Conservation (phyloP, 2,329 filamentous ascomycete genomes). For the Rhytidhysteron rufulum region DNA sequence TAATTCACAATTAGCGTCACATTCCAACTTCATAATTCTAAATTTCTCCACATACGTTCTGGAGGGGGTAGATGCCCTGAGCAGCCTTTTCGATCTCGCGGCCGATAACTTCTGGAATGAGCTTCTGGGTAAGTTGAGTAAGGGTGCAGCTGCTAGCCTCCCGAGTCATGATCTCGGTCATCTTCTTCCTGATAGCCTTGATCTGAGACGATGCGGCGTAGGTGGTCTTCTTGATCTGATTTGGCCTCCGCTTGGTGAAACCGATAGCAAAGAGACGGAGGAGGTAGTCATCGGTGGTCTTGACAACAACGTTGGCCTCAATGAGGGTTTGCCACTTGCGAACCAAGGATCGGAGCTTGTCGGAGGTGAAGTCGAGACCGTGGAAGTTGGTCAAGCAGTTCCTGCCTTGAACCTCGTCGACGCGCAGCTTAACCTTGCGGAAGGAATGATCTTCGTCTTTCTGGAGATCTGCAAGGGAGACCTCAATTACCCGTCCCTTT, state of each 20-base stretch:
- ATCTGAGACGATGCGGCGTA: slow-evolving; percentile 97
- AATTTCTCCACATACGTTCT: slow-evolving; percentile 68
- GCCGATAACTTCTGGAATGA: slow-evolving; percentile 98
- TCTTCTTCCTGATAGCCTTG: slow-evolving; percentile 97
- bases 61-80: slow-evolving; percentile 98
- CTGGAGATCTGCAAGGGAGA: slow-evolving; percentile 97
- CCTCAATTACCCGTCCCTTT: slow-evolving; percentile 98
- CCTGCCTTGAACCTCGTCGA: slow-evolving; percentile 99
- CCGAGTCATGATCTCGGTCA: slow-evolving; percentile 97
- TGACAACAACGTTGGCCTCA: slow-evolving; percentile 99
- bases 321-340: slow-evolving; percentile 99
- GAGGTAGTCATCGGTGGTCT: slow-evolving; percentile 99
- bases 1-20: slow-evolving; percentile 39
- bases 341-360: slow-evolving; percentile 98
- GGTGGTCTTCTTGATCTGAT: slow-evolving; percentile 99
- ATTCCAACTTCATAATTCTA: not conserved
- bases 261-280: slow-evolving; percentile 98
- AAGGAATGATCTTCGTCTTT: slow-evolving; percentile 99
- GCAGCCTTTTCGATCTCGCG: slow-evolving; percentile 99
- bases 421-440: slow-evolving; percentile 98
- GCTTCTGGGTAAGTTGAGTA: slow-evolving; percentile 94
- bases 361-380: slow-evolving; percentile 99
- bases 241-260: slow-evolving; percentile 98
- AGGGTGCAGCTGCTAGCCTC: slow-evolving; percentile 94
- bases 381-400: slow-evolving; percentile 99